Evolutionary conservation across 2,329 filamentous ascomycete genomes (phyloP).

Genomic region (Cyclaneusma minus): DNA sequence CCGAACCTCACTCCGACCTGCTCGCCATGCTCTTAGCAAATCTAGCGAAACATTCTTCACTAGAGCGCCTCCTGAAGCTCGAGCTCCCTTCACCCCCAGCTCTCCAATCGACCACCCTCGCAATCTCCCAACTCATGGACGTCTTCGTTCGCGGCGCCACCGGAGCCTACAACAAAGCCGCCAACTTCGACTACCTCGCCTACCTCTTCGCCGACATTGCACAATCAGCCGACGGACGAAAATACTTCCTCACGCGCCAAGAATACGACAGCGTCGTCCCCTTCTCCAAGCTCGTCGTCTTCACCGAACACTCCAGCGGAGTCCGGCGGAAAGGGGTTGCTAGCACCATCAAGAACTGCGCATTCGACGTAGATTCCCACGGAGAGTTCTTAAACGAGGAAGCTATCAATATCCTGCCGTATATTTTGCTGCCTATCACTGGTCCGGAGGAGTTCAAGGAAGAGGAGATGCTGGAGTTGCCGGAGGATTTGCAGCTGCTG

Average conservation of each 20-base stretch:
- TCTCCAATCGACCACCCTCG: constrained; percentile 56
- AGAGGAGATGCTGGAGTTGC: constrained; percentile 74
- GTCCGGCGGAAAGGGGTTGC: constrained; percentile 89
- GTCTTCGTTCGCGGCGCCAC: constrained; percentile 88
- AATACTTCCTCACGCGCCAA: constrained; percentile 60
- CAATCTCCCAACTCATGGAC: constrained; percentile 85
- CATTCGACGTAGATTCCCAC: constrained; percentile 68
- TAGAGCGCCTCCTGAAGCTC: constrained; percentile 53
- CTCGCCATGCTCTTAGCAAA: constrained; percentile 90
- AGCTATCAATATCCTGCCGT: constrained; percentile 70
- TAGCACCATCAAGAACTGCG: constrained; percentile 84
- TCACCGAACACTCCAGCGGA: constrained; percentile 76
- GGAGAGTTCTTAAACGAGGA: constrained; percentile 52
- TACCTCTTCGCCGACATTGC: constrained; percentile 91
- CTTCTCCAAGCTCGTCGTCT: constrained; percentile 81
- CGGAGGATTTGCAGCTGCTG: constrained; percentile 78
- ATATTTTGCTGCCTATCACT: constrained; percentile 75
- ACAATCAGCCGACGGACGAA: constrained; percentile 59
- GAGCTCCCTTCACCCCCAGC: constrained; percentile 53
- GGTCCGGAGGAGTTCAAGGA: constrained; percentile 78
- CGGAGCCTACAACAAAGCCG: constrained; percentile 67
- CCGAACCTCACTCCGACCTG: constrained; percentile 71
- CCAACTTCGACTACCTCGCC: constrained; percentile 82
- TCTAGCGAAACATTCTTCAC: constrained; percentile 61
- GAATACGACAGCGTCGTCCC: constrained; percentile 74